Percentiles rank a stretch among this genome's conserved stretches.
Evolutionary conservation across 2,329 filamentous ascomycete genomes (phyloP).

Genomic region (Pseudogymnoascus sp.): DNA sequence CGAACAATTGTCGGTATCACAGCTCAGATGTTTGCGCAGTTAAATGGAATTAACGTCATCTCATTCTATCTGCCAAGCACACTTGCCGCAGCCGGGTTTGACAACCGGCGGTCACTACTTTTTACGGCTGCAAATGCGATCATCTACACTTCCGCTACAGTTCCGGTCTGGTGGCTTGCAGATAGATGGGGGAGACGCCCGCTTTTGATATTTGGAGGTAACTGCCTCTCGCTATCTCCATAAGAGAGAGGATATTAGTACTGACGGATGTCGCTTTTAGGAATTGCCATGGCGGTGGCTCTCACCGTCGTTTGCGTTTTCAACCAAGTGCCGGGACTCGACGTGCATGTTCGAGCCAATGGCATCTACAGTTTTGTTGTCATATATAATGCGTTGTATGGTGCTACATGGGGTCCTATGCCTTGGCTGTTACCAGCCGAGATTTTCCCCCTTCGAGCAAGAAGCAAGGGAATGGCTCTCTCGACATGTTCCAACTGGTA

Average conservation of each 20-base stretch:
- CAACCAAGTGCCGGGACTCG: conserved; percentile 27
- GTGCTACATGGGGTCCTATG: conserved; percentile 35
- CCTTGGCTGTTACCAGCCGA: conserved; percentile 33
- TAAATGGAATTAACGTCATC: conserved; percentile 37
- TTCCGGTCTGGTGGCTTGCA: conserved; percentile 34
- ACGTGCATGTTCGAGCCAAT: conserved; percentile 28
- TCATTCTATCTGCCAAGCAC: conserved; percentile 36
- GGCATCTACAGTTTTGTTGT: conserved; percentile 34
- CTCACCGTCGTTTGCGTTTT: conserved; percentile 34
- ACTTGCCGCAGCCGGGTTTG: conserved; percentile 31
- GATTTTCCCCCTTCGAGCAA: conserved; percentile 31
- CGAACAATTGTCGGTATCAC: conserved; percentile 36
- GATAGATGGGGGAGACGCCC: conserved; percentile 36
- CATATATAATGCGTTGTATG: conserved; percentile 34
- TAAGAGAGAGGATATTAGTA: neutral
- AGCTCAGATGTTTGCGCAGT: conserved; percentile 35
- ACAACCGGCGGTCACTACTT: conserved; percentile 31
- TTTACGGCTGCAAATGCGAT: conserved; percentile 35
- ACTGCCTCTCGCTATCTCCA: neutral
- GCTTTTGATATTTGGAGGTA: conserved; percentile 24
- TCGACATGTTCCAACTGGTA: conserved; percentile 33
- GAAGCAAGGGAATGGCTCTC: conserved; percentile 35
- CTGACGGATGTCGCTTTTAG: conserved; percentile 14
- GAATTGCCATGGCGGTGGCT: conserved; percentile 29
- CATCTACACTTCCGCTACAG: conserved; percentile 34